phyloP scores from a whole-genome alignment of 2,329 filamentous ascomycete genomes.

The Rachicladosporium sp. region DNA sequence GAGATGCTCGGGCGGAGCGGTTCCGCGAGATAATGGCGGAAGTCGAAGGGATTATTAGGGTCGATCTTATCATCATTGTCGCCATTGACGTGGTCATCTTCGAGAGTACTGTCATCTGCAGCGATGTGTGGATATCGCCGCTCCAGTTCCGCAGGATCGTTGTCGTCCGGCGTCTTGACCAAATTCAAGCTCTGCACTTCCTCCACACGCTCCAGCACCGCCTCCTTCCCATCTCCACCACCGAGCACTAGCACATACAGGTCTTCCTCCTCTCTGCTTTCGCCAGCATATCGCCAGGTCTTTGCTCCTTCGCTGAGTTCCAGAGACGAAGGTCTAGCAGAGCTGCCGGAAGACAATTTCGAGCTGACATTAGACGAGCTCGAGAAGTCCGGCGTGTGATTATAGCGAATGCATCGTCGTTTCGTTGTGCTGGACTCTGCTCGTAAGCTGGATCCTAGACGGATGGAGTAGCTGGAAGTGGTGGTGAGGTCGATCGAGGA shows the following conservation, averaged over 20 bases:
- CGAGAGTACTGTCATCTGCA: slow-evolving; percentile 12
- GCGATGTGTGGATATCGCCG: slow-evolving; percentile 51
- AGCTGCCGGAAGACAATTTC: slow-evolving; percentile 1
- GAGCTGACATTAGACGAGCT: slow-evolving; percentile 9
- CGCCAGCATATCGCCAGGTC: slow-evolving; percentile 28
- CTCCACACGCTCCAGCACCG: slow-evolving; percentile 58
- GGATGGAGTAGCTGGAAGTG: slow-evolving; percentile 16
- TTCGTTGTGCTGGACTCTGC: slow-evolving; percentile 7
- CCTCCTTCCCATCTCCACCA: slow-evolving; percentile 15
- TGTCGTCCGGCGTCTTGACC: slow-evolving; percentile 53
- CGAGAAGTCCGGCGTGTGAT: slow-evolving; percentile 31
- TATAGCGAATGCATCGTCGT: slow-evolving; percentile 23
- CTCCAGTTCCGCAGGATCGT: slow-evolving; percentile 50
- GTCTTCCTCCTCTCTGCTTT: slow-evolving; percentile 43
- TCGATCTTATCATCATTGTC: slow-evolving; percentile 27
- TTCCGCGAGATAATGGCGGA: slow-evolving; percentile 33
- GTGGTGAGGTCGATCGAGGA: slow-evolving; percentile 16
- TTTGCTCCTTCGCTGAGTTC: slow-evolving; percentile 17
- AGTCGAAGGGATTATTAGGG: slow-evolving; percentile 36
- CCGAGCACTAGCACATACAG: slow-evolving; percentile 48
- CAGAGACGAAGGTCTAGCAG: slow-evolving; percentile 6
- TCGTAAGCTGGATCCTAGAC: slow-evolving; percentile 18
- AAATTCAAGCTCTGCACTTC: slow-evolving; percentile 84
- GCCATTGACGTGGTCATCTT: slow-evolving; percentile 16
- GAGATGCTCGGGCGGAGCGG: slow-evolving; percentile 11